phyloP scores from a whole-genome alignment of 768 basidiomycete genomes.

The Pulveroboletus frians region DNA sequence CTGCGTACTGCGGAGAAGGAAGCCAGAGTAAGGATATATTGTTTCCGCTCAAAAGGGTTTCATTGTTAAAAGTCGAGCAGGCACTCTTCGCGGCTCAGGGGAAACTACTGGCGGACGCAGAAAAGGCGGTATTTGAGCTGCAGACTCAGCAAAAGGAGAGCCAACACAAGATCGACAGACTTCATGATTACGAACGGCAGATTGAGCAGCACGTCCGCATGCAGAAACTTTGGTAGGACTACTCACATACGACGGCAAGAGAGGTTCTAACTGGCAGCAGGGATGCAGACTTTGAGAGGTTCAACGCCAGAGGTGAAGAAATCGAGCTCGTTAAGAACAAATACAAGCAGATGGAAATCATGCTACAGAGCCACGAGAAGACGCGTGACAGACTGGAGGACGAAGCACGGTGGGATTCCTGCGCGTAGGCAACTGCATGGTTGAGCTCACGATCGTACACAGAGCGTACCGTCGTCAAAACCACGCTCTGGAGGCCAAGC shows the following conservation, averaged over 20 bases:
- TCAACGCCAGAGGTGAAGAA: constrained; percentile 58
- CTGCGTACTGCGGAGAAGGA: constrained; percentile 71
- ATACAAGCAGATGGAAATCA: constrained; percentile 63
- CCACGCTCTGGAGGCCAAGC: constrained; percentile 54
- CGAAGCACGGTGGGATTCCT: constrained; percentile 45
- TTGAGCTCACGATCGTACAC: constrained; percentile 2
- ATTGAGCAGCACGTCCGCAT: constrained; percentile 77
- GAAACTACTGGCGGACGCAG: constrained; percentile 62
- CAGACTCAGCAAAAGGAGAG: constrained; percentile 73
- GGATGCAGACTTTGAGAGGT: constrained; percentile 70
- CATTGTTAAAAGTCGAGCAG: constrained; percentile 30
- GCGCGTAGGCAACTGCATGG: not conserved
- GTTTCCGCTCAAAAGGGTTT: not conserved
- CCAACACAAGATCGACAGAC: constrained; percentile 73
- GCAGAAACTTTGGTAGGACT: constrained; percentile 69
- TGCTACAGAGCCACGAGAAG: constrained; percentile 53
- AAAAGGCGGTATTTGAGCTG: constrained; percentile 63
- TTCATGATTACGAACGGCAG: constrained; percentile 82
- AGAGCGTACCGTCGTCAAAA: constrained; percentile 59
- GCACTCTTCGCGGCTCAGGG: constrained; percentile 65
- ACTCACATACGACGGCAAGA: not conserved
- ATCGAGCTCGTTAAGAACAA: constrained; percentile 51
- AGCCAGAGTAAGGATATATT: constrained; percentile 42
- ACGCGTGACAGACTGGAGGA: constrained; percentile 53
- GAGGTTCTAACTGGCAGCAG: constrained; percentile 34